Evolutionary conservation across 1,139 yeast species (phyloP).

Genomic region (Eremothecium gossypii): DNA sequence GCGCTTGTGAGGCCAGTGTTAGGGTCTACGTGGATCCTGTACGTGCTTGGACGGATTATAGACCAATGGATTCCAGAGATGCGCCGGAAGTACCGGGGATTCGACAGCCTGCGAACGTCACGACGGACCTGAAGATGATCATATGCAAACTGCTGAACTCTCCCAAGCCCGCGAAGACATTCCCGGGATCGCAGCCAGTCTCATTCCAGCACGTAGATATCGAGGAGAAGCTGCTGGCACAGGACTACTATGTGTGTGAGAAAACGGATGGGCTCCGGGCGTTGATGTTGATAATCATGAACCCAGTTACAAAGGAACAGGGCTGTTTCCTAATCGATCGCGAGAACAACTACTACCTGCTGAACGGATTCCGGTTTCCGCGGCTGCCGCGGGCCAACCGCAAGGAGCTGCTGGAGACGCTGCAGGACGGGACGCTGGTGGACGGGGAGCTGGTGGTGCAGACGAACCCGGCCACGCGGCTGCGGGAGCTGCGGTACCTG

Average conservation of each 20-base stretch:
- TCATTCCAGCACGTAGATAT: slow-evolving; percentile 76
- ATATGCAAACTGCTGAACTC: slow-evolving; percentile 58
- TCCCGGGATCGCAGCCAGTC: slow-evolving; percentile 94
- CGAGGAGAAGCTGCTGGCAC: slow-evolving; percentile 45
- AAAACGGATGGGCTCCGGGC: slow-evolving; percentile 92
- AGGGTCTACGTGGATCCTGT: too few species aligned
- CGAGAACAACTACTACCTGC: slow-evolving; percentile 73
- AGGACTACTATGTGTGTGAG: slow-evolving; percentile 86
- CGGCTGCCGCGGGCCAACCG: slow-evolving; percentile 43
- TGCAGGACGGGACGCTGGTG: slow-evolving; percentile 77
- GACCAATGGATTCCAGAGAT: slow-evolving; percentile 38
- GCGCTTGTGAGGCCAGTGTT: too few species aligned
- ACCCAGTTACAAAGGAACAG: slow-evolving; percentile 61
- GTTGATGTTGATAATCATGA: slow-evolving; percentile 55
- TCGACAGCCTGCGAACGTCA: slow-evolving; percentile 60
- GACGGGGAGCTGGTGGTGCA: slow-evolving; percentile 84
- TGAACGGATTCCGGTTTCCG: slow-evolving; percentile 84
- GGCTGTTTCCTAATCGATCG: slow-evolving; percentile 75
- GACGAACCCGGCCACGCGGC: slow-evolving; percentile 39
- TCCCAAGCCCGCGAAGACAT: slow-evolving; percentile 32
- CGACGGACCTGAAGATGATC: slow-evolving; percentile 56
- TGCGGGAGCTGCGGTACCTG: slow-evolving; percentile 63
- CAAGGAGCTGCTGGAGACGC: slow-evolving; percentile 34
- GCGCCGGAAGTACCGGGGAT: slow-evolving; percentile 84
- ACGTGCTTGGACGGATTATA: too few species aligned